Base-by-base conservation (phyloP, 257 asterid genomes). In the Jacaranda copaia region DNA sequence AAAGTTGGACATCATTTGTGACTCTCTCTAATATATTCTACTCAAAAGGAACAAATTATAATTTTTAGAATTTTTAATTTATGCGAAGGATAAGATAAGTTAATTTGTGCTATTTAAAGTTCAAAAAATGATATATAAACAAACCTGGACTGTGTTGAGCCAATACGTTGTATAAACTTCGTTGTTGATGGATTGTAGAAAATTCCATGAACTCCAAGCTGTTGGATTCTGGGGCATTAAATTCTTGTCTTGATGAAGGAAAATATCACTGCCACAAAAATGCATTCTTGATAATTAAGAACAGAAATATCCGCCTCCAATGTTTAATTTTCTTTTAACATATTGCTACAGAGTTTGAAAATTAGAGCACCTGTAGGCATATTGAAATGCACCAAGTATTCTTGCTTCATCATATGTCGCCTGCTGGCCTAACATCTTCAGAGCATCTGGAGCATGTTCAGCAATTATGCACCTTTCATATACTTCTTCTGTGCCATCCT, bases 121-220 rank as follows among this genome's bases (percentile, higher is more conserved):
- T n/a, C n/a, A n/a, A n/a, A n/a, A n/a, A n/a, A n/a, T n/a, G 45
- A 40, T 62, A 4, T 19, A 67, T n/a, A n/a, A n/a, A n/a, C 82
- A 18, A 71, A 92, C 98, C 97, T 92, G 89, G 72, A 88, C 83
- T 32, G 68, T 75, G 74, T 92, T 92, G 81, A 94, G 96, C 96
- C 97, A 94, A 80, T 89, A 90, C 18, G 98, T 86, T 56, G 86
- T 72, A 5, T 91, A 92, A 48, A 78, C 91, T 88, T 82, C 87
- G 56, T 71, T 75, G 45, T 83, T 69, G 46, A 81, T 55, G 6
- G 94, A 83, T 73, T 90, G 96, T 10, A 92, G 88, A 76, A 92
- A 94, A 84, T 94, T 94, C 87, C 92, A 84, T 0, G 97, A 81
- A 48, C 96, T 88, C 97, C 98, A 94, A 1, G 88, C 94, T 77